Base-by-base conservation (phyloP, 2,329 filamentous ascomycete species). In the Seiridium cupressi region DNA sequence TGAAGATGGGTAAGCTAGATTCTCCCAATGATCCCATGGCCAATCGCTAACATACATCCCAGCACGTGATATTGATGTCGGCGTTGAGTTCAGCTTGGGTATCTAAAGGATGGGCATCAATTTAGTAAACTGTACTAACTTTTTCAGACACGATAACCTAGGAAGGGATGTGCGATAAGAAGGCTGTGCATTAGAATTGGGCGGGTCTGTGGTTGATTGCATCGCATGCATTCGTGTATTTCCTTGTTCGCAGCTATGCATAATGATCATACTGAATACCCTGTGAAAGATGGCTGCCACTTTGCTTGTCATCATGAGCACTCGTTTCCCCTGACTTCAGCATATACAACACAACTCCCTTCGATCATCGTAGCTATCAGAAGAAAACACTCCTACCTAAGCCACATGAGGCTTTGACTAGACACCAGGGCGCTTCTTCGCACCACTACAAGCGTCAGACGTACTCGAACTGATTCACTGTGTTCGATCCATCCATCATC, bases 41-140 rank as follows among this genome's bases (percentile, higher is more conserved):
- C 57, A 38, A 31, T 56, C 40, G 34, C 70, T 72, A 70, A 71
- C 64, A 55, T 65, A 63, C 58, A 26, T 56, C 8, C 57, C 69
- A 91, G 91, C 95, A 71, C 91, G 94, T 72, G 93, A 97, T 70
- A 97, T 97, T 73, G 95, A 98, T 73, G 94, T 98, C 67, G 94
- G 93, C 71, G 94, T 98, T 70, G 92, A 96, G 81, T 97, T 96
- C 81, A 91, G 88, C 69, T 85, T 97, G 74, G 94, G 93, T 81
- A 97, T 97, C 83, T 98, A 91, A 26, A 81, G 72, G 69, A 70
- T 55, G 60, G 60, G 61, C 56, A 64, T 67, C 65, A 65, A 68
- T 62, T 64, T 61, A 62, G 59, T 68, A 42, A 63, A 64, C 62
- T 72, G 69, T 73, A 73, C 71, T 73, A 72, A 73, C 69, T 67